Evolutionary conservation across 1,139 yeast species (phyloP), one percentile per base, ranked within the genome.

Genomic region (Meyerozyma smithsonii): DNA sequence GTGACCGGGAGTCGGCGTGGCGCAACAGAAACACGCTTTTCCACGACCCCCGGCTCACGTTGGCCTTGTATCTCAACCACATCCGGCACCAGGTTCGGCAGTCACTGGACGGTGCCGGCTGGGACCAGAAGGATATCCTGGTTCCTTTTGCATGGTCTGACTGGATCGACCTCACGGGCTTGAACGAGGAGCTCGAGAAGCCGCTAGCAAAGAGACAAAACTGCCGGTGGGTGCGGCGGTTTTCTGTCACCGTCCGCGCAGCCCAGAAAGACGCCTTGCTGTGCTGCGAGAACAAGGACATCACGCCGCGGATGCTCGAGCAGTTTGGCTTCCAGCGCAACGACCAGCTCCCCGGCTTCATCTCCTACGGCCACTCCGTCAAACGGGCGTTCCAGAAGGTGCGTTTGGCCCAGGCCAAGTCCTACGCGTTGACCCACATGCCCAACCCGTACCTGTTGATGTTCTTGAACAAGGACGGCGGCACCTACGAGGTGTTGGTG

Each of bases 91-190:
- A 46, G 24, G 21, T 45, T 3, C 20, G 25, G 14, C 5, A 4
- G 7, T n/a, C n/a, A n/a, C n/a, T n/a, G n/a, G n/a, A n/a, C n/a
- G n/a, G n/a, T n/a, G 34, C 16, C 32, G 20, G 10, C 4, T 14
- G 8, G 12, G 12, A 40, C 12, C 20, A n/a, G 12, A 14, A 26
- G 16, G 10, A 16, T 8, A 14, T 35, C 3, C 26, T 36, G 4
- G 40, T 47, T 10, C 54, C 54, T 1, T 52, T 53, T 37, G 50
- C 51, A 38, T 53, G 56, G 57, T 41, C 47, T 1, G 57, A 53
- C 41, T 53, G 57, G 57, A 48, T 48, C 11, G 53, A 51, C 38
- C 38, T 50, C 40, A 38, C 44, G 5, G 37, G 33, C 18, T 35
- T 51, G 26, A 45, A 49, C 41, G 20, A 23, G 10, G 42, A 44